Base-by-base conservation (phyloP, 805 yeast genomes). In the Starmerella roubikii region DNA sequence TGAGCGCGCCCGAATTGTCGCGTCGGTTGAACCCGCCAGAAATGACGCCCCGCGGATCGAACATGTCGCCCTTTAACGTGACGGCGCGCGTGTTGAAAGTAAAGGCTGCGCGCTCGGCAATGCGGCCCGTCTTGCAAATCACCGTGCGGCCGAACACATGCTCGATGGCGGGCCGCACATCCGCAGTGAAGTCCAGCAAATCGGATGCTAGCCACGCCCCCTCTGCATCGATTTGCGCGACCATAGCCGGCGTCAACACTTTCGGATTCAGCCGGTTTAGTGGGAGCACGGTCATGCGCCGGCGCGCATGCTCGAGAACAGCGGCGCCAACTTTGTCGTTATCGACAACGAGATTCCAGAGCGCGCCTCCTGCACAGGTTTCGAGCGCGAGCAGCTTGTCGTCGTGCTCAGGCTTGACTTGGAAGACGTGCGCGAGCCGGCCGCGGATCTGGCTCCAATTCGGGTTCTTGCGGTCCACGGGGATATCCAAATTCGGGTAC, bases 11-110 rank as follows among this genome's bases (percentile, higher is more conserved):
- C 16, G 24, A 23, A 6, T 18, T 16, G 11, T 27, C 22, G 30
- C 25, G 34, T 19, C 30, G 27, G 15, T 40, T 36, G 22, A 32
- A 40, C 8, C 51, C 51, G 34, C 99, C 99, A 1, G 95, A 81
- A 21, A 91, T 64, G 7, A 94, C 82, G 13, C 99, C 99, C 48
- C 79, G 84, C 0, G 98, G 98, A 55, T 91, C 98, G 59, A 86
- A 91, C 10, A 78, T 71, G 57, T 91, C 98, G 37, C 98, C 99
- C 38, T 85, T 86, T 25, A 81, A 57, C 0, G 99, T 91, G 13
- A 93, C 84, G 23, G 93, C 91, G 55, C 86, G 76, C 56, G 85
- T 84, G 0, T 96, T 83, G n/a, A 91, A 42, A 28, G 41, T 18
- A 34, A 39, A 46, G 7, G 51, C 48, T 1, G 45, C 79, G 34